Evolutionary conservation across 768 basidiomycete genomes (phyloP).

Genomic region (Russula virescens): DNA sequence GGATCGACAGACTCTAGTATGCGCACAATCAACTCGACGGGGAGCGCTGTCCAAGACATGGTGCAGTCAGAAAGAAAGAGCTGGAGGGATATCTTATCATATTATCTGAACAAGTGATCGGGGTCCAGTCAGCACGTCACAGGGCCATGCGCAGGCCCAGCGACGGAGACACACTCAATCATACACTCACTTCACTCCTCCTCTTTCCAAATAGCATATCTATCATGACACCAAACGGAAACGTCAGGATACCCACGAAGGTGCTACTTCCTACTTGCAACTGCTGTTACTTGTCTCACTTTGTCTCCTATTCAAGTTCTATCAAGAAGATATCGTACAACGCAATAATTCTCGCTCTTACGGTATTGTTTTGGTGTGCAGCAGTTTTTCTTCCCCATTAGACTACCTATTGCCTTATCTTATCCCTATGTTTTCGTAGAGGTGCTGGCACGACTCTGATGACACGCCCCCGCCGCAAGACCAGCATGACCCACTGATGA

Average conservation of each 20-base stretch:
- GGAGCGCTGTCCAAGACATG: constrained; percentile 3
- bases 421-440: constrained; percentile 38
- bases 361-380: constrained; percentile 62
- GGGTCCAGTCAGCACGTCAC: constrained; percentile 13
- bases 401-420: not conserved
- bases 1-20: constrained; percentile 10
- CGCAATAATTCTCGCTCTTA: constrained; percentile 33
- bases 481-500: constrained; percentile 63
- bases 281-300: not conserved
- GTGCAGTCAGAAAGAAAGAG: too few relatives aligned
- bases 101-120: not conserved
- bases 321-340: constrained; percentile 37
- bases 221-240: constrained; percentile 30
- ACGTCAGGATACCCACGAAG: constrained; percentile 32
- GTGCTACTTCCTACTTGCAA: constrained; percentile 20
- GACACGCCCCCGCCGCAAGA: constrained; percentile 46
- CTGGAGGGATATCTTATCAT: too few relatives aligned
- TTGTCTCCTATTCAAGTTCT: constrained; percentile 31
- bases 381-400: not conserved
- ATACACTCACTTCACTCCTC: not conserved
- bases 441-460: constrained; percentile 87
- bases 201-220: not conserved
- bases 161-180: not conserved
- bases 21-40: constrained; percentile 8
- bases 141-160: too few relatives aligned